A percentile compares a stretch with the other conserved stretches of the same genome.
Conservation (phyloP, 805 yeast genomes). For the Metschnikowia henanensis region DNA sequence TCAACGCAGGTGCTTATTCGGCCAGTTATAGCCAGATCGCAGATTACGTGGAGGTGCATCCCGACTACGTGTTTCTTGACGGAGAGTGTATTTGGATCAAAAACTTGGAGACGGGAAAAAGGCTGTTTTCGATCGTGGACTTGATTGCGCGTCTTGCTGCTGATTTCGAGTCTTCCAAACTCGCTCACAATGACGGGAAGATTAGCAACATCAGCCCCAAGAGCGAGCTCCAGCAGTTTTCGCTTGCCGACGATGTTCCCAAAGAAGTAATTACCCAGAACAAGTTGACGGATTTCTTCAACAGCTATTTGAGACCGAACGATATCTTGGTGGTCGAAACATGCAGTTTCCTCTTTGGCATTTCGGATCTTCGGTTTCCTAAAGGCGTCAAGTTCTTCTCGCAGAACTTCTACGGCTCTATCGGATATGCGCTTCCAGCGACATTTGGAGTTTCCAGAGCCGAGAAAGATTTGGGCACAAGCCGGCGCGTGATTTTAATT, state of each 20-base stretch:
- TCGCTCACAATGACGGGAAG: slow-evolving; percentile 11
- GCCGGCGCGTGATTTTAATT: slow-evolving; percentile 62
- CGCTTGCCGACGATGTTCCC: slow-evolving; percentile 10
- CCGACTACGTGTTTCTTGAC: slow-evolving; percentile 41
- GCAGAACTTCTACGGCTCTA: slow-evolving; percentile 79
- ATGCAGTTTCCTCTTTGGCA: slow-evolving; percentile 78
- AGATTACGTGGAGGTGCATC: slow-evolving; percentile 37
- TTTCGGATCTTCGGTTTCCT: slow-evolving; percentile 68
- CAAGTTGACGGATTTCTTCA: slow-evolving; percentile 36
- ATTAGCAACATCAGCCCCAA: slow-evolving; percentile 20
- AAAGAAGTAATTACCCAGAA: slow-evolving; percentile 27
- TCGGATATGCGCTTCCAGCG: slow-evolving; percentile 88
- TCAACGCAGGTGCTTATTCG: slow-evolving; percentile 29
- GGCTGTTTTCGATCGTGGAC: slow-evolving; percentile 31
- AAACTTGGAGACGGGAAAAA: slow-evolving; percentile 22
- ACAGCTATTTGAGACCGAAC: slow-evolving; percentile 47
- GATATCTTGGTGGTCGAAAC: slow-evolving; percentile 82
- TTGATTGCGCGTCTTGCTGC: slow-evolving; percentile 32
- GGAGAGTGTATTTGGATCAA: slow-evolving; percentile 25
- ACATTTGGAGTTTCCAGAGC: slow-evolving; percentile 83
- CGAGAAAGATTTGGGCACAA: slow-evolving; percentile 49
- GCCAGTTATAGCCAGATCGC: slow-evolving; percentile 23
- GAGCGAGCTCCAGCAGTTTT: slow-evolving; percentile 12
- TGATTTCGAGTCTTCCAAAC: slow-evolving; percentile 18
- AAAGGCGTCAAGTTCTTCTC: slow-evolving; percentile 50